phyloP scores from a whole-genome alignment of 1,139 yeast genomes.

The Geotrichum australiense region DNA sequence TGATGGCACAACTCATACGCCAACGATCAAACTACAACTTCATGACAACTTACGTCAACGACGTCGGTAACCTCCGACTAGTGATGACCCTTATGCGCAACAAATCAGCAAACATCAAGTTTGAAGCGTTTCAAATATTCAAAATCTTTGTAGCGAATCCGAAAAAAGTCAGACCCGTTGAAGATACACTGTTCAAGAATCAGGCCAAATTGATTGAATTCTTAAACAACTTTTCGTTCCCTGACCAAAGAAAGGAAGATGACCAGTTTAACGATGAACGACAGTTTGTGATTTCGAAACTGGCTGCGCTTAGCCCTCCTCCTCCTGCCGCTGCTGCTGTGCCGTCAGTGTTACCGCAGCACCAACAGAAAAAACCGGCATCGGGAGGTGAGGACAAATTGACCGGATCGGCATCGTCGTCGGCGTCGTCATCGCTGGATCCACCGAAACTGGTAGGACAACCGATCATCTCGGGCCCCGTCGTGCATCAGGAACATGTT shows the following conservation, averaged over 20 bases:
- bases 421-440: constrained; percentile 9
- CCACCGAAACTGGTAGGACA: constrained; percentile 10
- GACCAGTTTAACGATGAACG: constrained; percentile 69
- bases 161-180: constrained; percentile 68
- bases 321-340: constrained; percentile 1
- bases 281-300: constrained; percentile 69
- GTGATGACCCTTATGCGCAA: constrained; percentile 84
- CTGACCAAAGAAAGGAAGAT: constrained; percentile 52
- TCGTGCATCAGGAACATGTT: constrained; percentile 21
- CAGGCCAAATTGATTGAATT: constrained; percentile 67
- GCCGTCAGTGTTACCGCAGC: constrained; percentile 18
- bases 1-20: constrained; percentile 69
- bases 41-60: constrained; percentile 71
- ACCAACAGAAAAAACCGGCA: constrained; percentile 16
- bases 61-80: constrained; percentile 72
- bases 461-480: constrained; percentile 21
- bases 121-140: constrained; percentile 89
- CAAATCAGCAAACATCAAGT: constrained; percentile 78
- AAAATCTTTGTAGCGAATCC: constrained; percentile 94
- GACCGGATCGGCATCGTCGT: too few relatives aligned
- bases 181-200: constrained; percentile 77
- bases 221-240: constrained; percentile 54
- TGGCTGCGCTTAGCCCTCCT: constrained; percentile 44
- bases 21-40: constrained; percentile 64
- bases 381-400: neutral